Base-by-base conservation (phyloP, 2,329 filamentous ascomycete genomes). In the Hymenoscyphus linearis region DNA sequence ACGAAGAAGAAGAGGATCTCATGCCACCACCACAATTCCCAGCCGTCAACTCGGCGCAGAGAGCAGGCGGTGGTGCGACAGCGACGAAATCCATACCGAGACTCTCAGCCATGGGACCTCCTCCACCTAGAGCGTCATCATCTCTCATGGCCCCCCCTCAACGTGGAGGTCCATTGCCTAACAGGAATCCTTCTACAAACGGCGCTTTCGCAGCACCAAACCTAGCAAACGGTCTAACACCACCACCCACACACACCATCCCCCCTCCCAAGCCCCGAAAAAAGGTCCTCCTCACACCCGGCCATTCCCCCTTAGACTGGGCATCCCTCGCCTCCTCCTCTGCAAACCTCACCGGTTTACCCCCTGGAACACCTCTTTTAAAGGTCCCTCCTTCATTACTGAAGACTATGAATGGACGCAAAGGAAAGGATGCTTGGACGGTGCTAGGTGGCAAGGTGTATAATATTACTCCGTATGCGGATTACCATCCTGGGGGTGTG, bases 221-320 rank as follows among this genome's bases (percentile, higher is more conserved):
- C 2, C 31, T 5, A 0, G 73, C 76, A 1, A 68, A 73, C 7
- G 76, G 76, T 1, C 79, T 86, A 54, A 79, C 80, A 0, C 84
- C 81, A 0, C 84, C 85, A 0, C 82, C 84, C 0, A 80, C 82
- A 14, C 82, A 81, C 70, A 76, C 74, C 35, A 72, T 76, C 50
- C 80, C 79, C 61, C 82, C 84, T 1, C 65, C 76, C 26, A 85
- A 85, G 70, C 81, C 82, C 4, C 83, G 80, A 12, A 84, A 82
- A 74, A 90, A 93, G 71, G 90, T 97, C 4, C 80, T 88, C 9
- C 84, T 99, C 4, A 83, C 86, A n/a, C 95, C 95, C 0, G 93
- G 95, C 35, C 93, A 93, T 78, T 96, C 91, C 2, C 93, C 95
- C 0, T 85, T 99, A 13, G 95, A 99, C 82, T 99, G 95, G 95